Evolutionary conservation across 331 rosid genomes (phyloP).

Genomic region (Stylosanthes scabra): DNA sequence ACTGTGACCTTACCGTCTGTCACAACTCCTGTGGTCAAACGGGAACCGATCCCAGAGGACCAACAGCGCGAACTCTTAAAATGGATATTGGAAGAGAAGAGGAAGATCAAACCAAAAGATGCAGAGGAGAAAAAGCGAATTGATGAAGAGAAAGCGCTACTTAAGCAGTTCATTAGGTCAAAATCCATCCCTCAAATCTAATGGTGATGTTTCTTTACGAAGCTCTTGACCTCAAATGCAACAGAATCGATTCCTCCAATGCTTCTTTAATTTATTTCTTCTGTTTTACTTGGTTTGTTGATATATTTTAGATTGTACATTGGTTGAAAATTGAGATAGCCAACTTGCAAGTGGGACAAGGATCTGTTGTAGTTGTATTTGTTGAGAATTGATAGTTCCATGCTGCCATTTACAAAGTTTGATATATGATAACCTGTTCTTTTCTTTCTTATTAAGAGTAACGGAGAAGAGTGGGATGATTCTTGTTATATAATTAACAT

Average conservation of each 20-base stretch:
- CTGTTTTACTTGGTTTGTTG: slow-evolving; percentile 27
- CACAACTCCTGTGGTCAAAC: slow-evolving; percentile 53
- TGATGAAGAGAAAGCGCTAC: slow-evolving; percentile 90
- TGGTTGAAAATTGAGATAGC: neutral
- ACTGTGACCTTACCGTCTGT: slow-evolving; percentile 43
- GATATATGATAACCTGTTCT: slow-evolving; percentile 11
- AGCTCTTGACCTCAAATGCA: slow-evolving; percentile 24
- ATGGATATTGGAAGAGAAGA: slow-evolving; percentile 96
- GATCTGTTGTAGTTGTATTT: too few species aligned
- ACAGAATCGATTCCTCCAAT: slow-evolving; percentile 31
- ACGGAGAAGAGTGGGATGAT: slow-evolving; percentile 5
- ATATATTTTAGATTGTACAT: slow-evolving; percentile 41
- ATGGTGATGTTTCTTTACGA: neutral
- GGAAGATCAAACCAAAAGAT: slow-evolving; percentile 75
- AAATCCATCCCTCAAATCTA: slow-evolving; percentile 76
- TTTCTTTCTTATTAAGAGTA: slow-evolving; percentile 29
- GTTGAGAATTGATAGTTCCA: slow-evolving; percentile 21
- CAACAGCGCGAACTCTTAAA: slow-evolving; percentile 80
- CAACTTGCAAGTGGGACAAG: too few species aligned
- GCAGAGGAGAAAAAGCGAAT: slow-evolving; percentile 69
- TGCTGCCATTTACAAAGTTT: slow-evolving; percentile 36
- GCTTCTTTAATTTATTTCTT: neutral
- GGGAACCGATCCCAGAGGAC: slow-evolving; percentile 72
- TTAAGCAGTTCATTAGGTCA: slow-evolving; percentile 74
- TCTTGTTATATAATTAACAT: neutral